phyloP scores from a whole-genome alignment of 2,329 filamentous ascomycete species.

The Epichloe elymi region DNA sequence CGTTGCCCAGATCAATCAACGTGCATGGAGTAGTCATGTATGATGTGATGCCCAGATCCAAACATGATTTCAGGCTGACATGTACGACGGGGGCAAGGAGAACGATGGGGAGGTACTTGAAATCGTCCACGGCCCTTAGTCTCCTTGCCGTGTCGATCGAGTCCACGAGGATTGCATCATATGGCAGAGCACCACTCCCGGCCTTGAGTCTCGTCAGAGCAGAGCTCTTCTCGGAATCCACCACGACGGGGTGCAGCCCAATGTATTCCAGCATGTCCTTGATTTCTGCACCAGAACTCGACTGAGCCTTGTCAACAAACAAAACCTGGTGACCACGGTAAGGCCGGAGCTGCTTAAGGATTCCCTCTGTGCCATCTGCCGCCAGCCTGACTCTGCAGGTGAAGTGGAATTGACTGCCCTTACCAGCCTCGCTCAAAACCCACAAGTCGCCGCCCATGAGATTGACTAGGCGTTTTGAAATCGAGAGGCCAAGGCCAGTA shows the following conservation, averaged over 20 bases:
- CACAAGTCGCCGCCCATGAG: slow-evolving; percentile 94
- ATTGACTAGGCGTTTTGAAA: slow-evolving; percentile 88
- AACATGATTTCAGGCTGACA: slow-evolving; percentile 81
- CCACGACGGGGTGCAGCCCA: slow-evolving; percentile 68
- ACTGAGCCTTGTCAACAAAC: slow-evolving; percentile 86
- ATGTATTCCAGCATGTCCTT: slow-evolving; percentile 64
- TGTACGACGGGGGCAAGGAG: slow-evolving; percentile 79
- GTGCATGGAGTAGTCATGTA: slow-evolving; percentile 98
- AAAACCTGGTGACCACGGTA: slow-evolving; percentile 87
- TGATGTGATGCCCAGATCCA: slow-evolving; percentile 93
- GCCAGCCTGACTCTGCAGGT: slow-evolving; percentile 84
- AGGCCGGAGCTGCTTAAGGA: slow-evolving; percentile 74
- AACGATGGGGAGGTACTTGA: slow-evolving; percentile 96
- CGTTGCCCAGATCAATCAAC: slow-evolving; percentile 87
- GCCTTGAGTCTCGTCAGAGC: slow-evolving; percentile 39
- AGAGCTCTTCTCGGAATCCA: slow-evolving; percentile 62
- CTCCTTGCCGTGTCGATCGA: slow-evolving; percentile 82
- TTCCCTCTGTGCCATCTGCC: slow-evolving; percentile 60
- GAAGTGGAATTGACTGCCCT: slow-evolving; percentile 92
- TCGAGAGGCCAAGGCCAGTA: slow-evolving; percentile 84
- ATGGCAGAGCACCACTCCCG: slow-evolving; percentile 47
- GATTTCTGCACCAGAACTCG: slow-evolving; percentile 63
- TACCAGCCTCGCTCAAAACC: slow-evolving; percentile 85
- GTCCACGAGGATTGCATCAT: slow-evolving; percentile 93
- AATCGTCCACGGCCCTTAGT: slow-evolving; percentile 77